Percentiles rank a stretch among this genome's conserved stretches.
These are phyloP conservation scores for Trichoderma sp. DNA, from an alignment of 2,329 filamentous ascomycete species.

Conservation along the genomic window DNA sequence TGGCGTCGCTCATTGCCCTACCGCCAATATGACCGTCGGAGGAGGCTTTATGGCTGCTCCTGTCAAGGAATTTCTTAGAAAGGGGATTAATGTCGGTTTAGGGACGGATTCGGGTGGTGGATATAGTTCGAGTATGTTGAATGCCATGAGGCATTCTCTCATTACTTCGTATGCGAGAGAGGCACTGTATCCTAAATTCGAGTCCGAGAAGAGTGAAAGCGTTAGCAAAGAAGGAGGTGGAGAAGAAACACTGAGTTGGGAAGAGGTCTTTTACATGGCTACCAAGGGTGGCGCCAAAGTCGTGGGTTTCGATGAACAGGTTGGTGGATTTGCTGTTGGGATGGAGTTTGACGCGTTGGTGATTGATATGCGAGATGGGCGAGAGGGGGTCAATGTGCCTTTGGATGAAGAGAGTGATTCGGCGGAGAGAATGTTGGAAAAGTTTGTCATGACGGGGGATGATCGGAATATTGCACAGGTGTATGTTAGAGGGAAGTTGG, in stretches of 20 bases:
- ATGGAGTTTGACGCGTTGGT: slow-evolving; percentile 62
- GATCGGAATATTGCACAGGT: slow-evolving; percentile 59
- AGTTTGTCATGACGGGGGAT: slow-evolving; percentile 65
- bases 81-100: slow-evolving; percentile 63
- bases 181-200: slow-evolving; percentile 31
- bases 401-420: slow-evolving; percentile 53
- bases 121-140: slow-evolving; percentile 58
- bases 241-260: slow-evolving; percentile 37
- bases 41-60: slow-evolving; percentile 63
- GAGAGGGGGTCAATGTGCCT: slow-evolving; percentile 49
- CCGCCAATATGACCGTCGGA: slow-evolving; percentile 61
- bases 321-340: slow-evolving; percentile 57
- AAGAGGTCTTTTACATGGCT: slow-evolving; percentile 58
- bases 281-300: slow-evolving; percentile 61
- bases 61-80: slow-evolving; percentile 54
- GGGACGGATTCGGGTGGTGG: slow-evolving; percentile 65
- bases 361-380: slow-evolving; percentile 40
- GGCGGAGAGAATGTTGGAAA: slow-evolving; percentile 52
- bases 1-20: slow-evolving; percentile 63
- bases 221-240: not conserved
- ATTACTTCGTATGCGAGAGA: slow-evolving; percentile 52
- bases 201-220: not conserved
- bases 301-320: slow-evolving; percentile 49
- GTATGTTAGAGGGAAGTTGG: slow-evolving; percentile 48
- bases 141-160: slow-evolving; percentile 57